Conservation (phyloP, 2,329 filamentous ascomycete species). For the Podosphaera fusca region DNA sequence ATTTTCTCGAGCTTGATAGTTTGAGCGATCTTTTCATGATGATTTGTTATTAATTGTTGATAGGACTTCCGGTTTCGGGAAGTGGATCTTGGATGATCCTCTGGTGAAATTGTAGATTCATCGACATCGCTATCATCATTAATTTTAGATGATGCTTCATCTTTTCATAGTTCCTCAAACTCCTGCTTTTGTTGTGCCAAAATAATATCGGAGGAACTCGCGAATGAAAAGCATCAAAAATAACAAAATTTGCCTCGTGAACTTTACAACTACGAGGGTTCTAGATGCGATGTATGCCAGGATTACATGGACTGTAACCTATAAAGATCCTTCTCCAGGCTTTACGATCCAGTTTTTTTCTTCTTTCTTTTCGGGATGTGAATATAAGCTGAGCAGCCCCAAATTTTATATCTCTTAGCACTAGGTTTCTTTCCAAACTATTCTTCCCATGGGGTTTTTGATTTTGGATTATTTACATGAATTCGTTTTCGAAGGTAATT, state of each 20-base stretch:
- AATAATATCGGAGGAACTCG: neutral
- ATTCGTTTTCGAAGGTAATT: neutral
- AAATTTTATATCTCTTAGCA: neutral
- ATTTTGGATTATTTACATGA: neutral
- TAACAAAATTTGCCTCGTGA: neutral
- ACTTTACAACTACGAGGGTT: neutral
- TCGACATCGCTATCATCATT: too few species aligned
- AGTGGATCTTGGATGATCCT: too few species aligned
- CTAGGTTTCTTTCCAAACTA: slow-evolving; percentile 1
- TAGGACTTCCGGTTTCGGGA: too few species aligned
- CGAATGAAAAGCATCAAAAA: neutral
- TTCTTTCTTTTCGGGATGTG: neutral
- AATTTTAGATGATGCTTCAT: too few species aligned
- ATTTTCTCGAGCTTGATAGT: too few species aligned
- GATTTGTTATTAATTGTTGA: too few species aligned
- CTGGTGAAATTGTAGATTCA: too few species aligned
- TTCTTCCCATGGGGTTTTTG: neutral
- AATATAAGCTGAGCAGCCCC: neutral
- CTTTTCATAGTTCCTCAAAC: neutral
- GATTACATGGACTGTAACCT: neutral
- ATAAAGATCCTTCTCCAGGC: slow-evolving; percentile 1
- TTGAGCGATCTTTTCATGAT: too few species aligned
- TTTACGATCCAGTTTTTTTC: neutral
- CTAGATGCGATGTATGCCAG: neutral
- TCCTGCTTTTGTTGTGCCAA: neutral